Percentiles rank a stretch among this genome's conserved stretches.
phyloP scores from a whole-genome alignment of 2,329 filamentous ascomycete genomes.

The Cladobotryum protrusum region DNA sequence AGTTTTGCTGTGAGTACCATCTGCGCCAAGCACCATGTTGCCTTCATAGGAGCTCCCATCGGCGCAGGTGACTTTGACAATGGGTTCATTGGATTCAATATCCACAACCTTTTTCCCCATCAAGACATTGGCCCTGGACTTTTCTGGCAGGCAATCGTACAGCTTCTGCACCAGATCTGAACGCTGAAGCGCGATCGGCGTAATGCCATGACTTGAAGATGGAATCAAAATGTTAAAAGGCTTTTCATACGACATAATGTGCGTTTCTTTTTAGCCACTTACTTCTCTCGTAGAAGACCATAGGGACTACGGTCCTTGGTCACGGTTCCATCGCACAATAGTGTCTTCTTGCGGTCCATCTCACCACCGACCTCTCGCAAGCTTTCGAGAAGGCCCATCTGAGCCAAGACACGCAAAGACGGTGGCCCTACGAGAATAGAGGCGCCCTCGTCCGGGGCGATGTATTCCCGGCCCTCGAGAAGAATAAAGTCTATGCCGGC shows the following conservation, averaged over 20 bases:
- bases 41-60: conserved; percentile 29
- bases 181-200: conserved; percentile 27
- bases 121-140: conserved; percentile 21
- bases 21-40: conserved; percentile 34
- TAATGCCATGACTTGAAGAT: conserved; percentile 20
- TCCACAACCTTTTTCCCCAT: conserved; percentile 20
- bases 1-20: conserved; percentile 35
- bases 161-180: conserved; percentile 29
- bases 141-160: conserved; percentile 22
- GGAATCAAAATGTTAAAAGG: too few relatives aligned
- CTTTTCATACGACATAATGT: background rate
- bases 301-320: too few relatives aligned
- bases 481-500: conserved; percentile 27
- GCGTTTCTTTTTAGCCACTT: conserved; percentile 17
- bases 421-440: too few relatives aligned
- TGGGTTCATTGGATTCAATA: conserved; percentile 16
- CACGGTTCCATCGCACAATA: too few relatives aligned
- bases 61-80: conserved; percentile 24
- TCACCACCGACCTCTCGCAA: too few relatives aligned
- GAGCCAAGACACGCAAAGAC: too few relatives aligned
- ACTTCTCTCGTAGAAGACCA: conserved; percentile 14
- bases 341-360: too few relatives aligned
- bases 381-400: too few relatives aligned
- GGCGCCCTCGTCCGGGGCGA: conserved; percentile 16
- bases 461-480: conserved; percentile 20